Base-by-base conservation (phyloP, 2,329 filamentous ascomycete species). In the Neopestalotiopsis sp. region DNA sequence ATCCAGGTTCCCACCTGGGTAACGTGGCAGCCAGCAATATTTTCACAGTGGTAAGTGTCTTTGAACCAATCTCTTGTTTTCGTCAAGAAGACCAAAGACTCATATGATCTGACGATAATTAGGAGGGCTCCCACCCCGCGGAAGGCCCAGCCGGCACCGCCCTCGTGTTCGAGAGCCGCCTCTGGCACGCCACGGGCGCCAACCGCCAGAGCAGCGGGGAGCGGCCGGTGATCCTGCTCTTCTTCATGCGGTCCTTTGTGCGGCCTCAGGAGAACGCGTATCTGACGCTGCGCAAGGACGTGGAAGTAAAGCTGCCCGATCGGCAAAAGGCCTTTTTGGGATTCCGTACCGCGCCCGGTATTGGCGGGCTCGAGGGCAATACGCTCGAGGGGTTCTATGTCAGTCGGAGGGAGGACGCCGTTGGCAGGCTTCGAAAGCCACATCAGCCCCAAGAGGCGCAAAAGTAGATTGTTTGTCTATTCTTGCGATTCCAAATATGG, bases 201-300 rank as follows among this genome's bases (percentile, higher is more conserved):
- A 76, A 78, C 65, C 71, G 71, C 45, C 17, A 4, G 2, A 24
- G 14, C 24, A 17, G 6, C 34, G 57, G 57, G 3, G 57, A 59
- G 30, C 57, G 49, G 24, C 45, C 67, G 2, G 67, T 65, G 0
- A 61, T 68, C 10, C 40, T 64, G 17, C 30, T 75, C 68, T 77
- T 76, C 67, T 79, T 78, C 71, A 75, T 76, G 72, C 71, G 77
- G 1, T 73, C 72, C 2, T 78, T 73, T 52, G 72, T 78, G 14
- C 71, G 76, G 1, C 73, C 73, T 65, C 75, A 77, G 61, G 77
- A 78, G 69, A 78, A 78, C 67, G 73, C 74, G 65, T 74, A 69
- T 69, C 57, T 78, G 60, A 76, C 75, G 12, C 68, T 78, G 65
- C 71, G 74, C 34, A 71, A 71, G 13, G 75, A 78, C 20, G 75